Percentiles rank a stretch among this genome's conserved stretches.
These are phyloP conservation scores for Fennellomyces sp. DNA, from an alignment of 371 early-diverging fungal genomes.

Conservation along the genomic window DNA sequence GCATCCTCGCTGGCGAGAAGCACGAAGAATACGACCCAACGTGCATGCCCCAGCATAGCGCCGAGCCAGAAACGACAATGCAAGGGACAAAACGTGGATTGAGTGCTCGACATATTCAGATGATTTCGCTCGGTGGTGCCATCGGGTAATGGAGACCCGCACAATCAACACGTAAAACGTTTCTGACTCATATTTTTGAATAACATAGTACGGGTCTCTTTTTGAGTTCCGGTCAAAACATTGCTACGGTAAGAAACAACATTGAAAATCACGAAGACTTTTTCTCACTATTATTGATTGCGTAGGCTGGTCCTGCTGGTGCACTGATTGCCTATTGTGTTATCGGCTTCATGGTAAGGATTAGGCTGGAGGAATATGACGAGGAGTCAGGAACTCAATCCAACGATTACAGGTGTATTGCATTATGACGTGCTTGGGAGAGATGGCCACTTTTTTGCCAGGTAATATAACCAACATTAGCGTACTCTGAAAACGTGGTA, in stretches of 20 bases:
- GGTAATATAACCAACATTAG: conserved; percentile 8
- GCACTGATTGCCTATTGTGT: conserved; percentile 47
- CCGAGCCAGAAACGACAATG: background rate
- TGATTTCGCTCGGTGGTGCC: conserved; percentile 79
- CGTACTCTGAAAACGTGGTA: no score
- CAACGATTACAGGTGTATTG: conserved; percentile 53
- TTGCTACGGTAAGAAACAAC: conserved; percentile 41
- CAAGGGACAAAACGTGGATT: conserved; percentile 61
- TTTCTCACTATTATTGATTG: background rate
- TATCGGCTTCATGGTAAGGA: conserved; percentile 66
- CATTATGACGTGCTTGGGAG: conserved; percentile 78
- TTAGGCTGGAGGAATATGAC: background rate
- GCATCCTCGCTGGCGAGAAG: background rate
- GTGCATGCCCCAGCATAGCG: background rate
- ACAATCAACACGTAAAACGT: background rate
- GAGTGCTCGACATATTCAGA: conserved; percentile 75
- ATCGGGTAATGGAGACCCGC: conserved; percentile 33
- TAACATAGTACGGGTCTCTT: conserved; percentile 81
- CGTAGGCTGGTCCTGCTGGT: conserved; percentile 54
- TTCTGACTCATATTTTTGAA: background rate
- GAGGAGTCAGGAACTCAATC: background rate
- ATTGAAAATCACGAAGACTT: background rate
- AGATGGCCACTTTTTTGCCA: conserved; percentile 86
- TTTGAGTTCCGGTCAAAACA: conserved; percentile 78
- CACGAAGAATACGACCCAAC: conserved; percentile 1